Percentiles rank a stretch among this genome's conserved stretches.
Conservation (phyloP, 2,329 filamentous ascomycete species). For the Phialophora chinensis region DNA sequence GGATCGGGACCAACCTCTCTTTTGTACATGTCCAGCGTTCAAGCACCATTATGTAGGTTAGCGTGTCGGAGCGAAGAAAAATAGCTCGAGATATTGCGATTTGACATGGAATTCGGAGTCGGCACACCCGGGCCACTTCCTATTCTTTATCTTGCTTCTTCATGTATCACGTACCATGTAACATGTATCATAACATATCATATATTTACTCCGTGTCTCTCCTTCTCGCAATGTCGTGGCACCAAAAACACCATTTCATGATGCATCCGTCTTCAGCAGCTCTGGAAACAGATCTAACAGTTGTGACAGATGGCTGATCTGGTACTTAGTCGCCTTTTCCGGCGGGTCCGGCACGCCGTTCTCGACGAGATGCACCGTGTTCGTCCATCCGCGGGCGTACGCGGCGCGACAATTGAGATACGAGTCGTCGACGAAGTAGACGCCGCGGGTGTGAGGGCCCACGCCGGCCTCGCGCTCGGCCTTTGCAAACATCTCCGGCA, state of each 20-base stretch:
- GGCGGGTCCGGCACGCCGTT: conserved; percentile 69
- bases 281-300: conserved; percentile 78
- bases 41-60: conserved; percentile 15
- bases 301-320: conserved; percentile 77
- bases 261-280: conserved; percentile 69
- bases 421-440: conserved; percentile 93
- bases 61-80: neutral
- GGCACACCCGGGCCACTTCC: neutral
- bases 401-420: conserved; percentile 79
- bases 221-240: neutral
- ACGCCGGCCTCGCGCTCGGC: conserved; percentile 84
- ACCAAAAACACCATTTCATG: neutral
- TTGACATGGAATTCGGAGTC: neutral
- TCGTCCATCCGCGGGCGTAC: conserved; percentile 78
- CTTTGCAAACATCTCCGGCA: conserved; percentile 80
- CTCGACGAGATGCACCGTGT: conserved; percentile 82
- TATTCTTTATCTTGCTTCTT: neutral
- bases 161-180: neutral
- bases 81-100: neutral
- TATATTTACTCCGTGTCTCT: neutral
- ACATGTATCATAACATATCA: neutral
- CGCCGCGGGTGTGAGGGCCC: conserved; percentile 74
- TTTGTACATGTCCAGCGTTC: conserved; percentile 24
- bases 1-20: neutral
- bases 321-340: conserved; percentile 71